A percentile compares a stretch with the other conserved stretches of the same genome.
phyloP scores from a whole-genome alignment of 164 flowering plant species.

The Warburgia ugandensis region DNA sequence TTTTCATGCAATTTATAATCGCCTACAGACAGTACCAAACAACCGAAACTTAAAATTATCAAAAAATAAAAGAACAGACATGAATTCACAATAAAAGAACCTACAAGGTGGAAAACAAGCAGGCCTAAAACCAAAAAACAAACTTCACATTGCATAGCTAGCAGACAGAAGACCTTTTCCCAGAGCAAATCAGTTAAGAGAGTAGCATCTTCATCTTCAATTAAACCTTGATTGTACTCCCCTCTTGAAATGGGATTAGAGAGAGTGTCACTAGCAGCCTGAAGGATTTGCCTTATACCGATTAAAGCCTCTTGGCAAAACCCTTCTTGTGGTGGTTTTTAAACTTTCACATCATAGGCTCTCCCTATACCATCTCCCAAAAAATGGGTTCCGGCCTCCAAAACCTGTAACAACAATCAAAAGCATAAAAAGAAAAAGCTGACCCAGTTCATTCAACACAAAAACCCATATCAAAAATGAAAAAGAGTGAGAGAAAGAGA shows the following conservation, averaged over 20 bases:
- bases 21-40: no score
- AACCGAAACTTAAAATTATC: no score
- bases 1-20: no score
- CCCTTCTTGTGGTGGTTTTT: slow-evolving; percentile 78
- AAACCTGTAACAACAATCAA: slow-evolving; percentile 15
- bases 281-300: slow-evolving; percentile 70
- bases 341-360: slow-evolving; percentile 74
- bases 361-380: slow-evolving; percentile 81
- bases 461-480: not conserved
- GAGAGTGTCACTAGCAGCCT: slow-evolving; percentile 89
- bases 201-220: slow-evolving; percentile 51
- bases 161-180: slow-evolving; percentile 54
- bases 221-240: slow-evolving; percentile 73
- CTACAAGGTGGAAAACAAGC: not conserved
- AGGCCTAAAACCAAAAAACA: not conserved
- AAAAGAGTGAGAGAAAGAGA: not conserved
- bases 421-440: not conserved
- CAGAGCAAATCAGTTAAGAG: slow-evolving; percentile 70
- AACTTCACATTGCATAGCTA: no score
- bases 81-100: not conserved
- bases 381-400: slow-evolving; percentile 84
- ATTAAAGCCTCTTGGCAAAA: slow-evolving; percentile 71
- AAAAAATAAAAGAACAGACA: not conserved
- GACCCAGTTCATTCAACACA: not conserved
- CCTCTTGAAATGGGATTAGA: slow-evolving; percentile 46